These are phyloP conservation scores for Candida nemodendra DNA, from an alignment of 805 yeast species.

Conservation along the genomic window DNA sequence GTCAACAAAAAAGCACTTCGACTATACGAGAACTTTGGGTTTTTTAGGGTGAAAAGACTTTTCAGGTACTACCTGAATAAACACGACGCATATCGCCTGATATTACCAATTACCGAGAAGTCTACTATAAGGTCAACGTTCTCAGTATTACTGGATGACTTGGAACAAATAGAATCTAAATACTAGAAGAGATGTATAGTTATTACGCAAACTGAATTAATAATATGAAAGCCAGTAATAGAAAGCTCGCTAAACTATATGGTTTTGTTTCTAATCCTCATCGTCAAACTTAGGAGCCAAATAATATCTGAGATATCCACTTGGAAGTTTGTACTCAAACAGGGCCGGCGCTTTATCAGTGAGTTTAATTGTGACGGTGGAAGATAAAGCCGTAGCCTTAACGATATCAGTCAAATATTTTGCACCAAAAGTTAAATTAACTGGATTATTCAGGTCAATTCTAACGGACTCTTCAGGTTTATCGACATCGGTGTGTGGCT, in stretches of 20 bases:
- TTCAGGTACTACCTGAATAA: slow-evolving; percentile 87
- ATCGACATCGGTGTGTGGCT: slow-evolving; percentile 81
- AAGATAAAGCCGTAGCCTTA: slow-evolving; percentile 80
- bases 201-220: slow-evolving; percentile 1
- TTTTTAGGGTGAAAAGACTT: slow-evolving; percentile 49
- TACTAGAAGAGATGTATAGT: slow-evolving; percentile 15
- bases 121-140: slow-evolving; percentile 57
- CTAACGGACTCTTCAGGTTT: slow-evolving; percentile 71
- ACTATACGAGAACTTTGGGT: slow-evolving; percentile 39
- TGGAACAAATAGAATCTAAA: slow-evolving; percentile 23
- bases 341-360: slow-evolving; percentile 92
- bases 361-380: slow-evolving; percentile 76
- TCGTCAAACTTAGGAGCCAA: slow-evolving; percentile 98
- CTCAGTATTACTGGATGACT: slow-evolving; percentile 30
- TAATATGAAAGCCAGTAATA: slow-evolving; percentile 1
- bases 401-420: slow-evolving; percentile 89
- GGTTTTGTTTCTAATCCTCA: slow-evolving; percentile 70
- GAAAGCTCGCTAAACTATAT: too few relatives aligned
- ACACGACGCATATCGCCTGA: slow-evolving; percentile 87
- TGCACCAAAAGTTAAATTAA: slow-evolving; percentile 85
- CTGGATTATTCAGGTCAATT: slow-evolving; percentile 82
- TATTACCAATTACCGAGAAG: slow-evolving; percentile 72
- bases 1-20: slow-evolving; percentile 47
- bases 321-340: slow-evolving; percentile 86
- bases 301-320: slow-evolving; percentile 93